phyloP scores from a whole-genome alignment of 2,329 filamentous ascomycete species.

The Ceratocystis variospora region DNA sequence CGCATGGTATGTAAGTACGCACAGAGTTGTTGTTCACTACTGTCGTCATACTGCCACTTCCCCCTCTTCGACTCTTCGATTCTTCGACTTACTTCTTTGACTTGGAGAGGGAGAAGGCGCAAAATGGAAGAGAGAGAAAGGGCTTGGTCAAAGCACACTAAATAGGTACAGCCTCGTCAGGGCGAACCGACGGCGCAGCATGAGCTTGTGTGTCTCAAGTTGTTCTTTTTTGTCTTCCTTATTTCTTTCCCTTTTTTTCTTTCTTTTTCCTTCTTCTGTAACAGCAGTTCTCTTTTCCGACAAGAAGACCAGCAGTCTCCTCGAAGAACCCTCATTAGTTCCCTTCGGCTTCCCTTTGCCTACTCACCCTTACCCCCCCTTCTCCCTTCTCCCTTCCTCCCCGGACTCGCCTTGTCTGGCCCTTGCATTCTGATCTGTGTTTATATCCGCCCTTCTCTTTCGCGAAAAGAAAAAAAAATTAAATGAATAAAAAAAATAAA shows the following conservation, averaged over 20 bases:
- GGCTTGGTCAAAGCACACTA: background rate
- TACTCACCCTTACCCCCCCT: background rate
- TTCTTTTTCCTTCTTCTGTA: background rate
- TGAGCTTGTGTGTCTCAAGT: conserved; percentile 5
- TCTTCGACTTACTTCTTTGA: no score
- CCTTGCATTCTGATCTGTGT: conserved; percentile 5
- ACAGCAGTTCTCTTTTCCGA: background rate
- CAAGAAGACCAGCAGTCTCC: background rate
- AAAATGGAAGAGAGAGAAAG: background rate
- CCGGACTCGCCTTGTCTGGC: conserved; percentile 2
- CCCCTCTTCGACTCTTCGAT: no score
- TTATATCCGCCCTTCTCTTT: background rate
- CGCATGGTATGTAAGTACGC: no score
- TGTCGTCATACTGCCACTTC: background rate
- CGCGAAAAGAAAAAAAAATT: no score
- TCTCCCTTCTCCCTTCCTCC: background rate
- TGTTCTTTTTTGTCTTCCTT: background rate
- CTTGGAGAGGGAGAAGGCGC: background rate
- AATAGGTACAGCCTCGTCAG: conserved; percentile 1
- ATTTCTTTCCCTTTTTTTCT: background rate
- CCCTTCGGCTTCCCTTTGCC: no score
- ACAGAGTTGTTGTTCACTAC: background rate
- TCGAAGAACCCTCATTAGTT: background rate
- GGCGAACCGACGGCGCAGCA: conserved; percentile 4
- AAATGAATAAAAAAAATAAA: no score